Base-by-base conservation (phyloP, 306 rosid species). In the Trifolium pratense region DNA sequence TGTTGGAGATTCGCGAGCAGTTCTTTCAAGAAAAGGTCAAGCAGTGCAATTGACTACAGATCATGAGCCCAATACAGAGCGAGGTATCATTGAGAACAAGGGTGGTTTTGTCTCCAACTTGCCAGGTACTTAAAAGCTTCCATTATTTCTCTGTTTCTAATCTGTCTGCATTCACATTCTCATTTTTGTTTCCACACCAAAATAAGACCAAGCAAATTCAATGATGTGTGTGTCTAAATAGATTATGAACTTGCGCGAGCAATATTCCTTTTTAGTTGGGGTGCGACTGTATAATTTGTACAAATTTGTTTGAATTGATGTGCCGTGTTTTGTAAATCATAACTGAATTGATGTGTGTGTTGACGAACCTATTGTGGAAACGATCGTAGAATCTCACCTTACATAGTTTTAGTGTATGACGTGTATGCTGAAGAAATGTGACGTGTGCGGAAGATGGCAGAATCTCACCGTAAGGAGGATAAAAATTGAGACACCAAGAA, bases 101-200 rank as follows among this genome's bases (percentile, higher is more conserved):
- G 97, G 97, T 49, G 97, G 97, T 79, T 92, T 92, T 68, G 96
- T 92, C 83, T 92, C 97, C 57, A 89, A 92, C 85, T 72, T 92
- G 84, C 97, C 97, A 90, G 96, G 97, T 89, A 78, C 64, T 57
- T 57, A 21, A 25, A 48, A 21, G 67, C 53, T 64, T 40, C 25
- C 45, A 2, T 36, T 80, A 23, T 56, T 74, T 48, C 40, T 49
- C 48, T 39, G 23, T 56, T 10, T 55, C 8, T 45, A 64, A 37
- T 36, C 37, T 63, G n/a, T 56, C 7, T 37, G 45, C 46, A n/a
- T 80, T 21, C 57, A 74, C 7, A 43, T 73, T 57, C 60, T 56
- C 45, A 12, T 68, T 74, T 69, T 63, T n/a, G 23, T 23, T 15
- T 62, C 53, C 69, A 66, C 12, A 23, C 46, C 73, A 36, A 70